Conservation (phyloP, 2,329 filamentous ascomycete genomes). For the Colletotrichum sp. region DNA sequence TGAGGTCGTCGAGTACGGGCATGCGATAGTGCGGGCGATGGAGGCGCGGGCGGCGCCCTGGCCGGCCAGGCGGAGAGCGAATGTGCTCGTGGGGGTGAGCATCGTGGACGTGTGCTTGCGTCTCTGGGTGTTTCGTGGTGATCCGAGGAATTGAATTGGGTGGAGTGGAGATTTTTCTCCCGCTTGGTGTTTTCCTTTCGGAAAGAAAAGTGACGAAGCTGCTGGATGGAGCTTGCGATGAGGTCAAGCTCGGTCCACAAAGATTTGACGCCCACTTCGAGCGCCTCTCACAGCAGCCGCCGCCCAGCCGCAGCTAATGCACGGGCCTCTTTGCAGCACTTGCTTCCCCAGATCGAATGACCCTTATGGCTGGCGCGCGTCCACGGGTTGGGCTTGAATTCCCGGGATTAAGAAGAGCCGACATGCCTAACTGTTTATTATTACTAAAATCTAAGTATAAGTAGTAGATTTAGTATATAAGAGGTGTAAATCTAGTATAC, state of each 20-base stretch:
- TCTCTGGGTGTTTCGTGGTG: not conserved
- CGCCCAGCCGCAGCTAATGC: slow-evolving; percentile 4
- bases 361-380: not conserved
- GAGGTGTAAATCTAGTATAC: accelerated
- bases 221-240: slow-evolving; percentile 18
- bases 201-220: slow-evolving; percentile 5
- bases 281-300: not conserved
- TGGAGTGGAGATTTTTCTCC: not conserved
- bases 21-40: slow-evolving; percentile 19
- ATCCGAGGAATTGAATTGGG: not conserved
- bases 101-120: slow-evolving; percentile 20
- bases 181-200: not conserved
- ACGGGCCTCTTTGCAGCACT: not conserved
- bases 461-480: accelerated
- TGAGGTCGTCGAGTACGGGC: slow-evolving; percentile 31
- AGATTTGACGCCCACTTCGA: slow-evolving; percentile 10
- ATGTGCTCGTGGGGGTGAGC: slow-evolving; percentile 33
- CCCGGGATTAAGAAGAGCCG: not conserved
- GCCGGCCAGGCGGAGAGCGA: slow-evolving; percentile 34
- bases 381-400: not conserved
- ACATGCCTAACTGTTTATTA: accelerated
- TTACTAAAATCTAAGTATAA: accelerated
- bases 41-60: slow-evolving; percentile 22
- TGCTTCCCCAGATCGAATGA: not conserved
- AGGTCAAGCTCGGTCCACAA: slow-evolving; percentile 20